These are phyloP conservation scores for Leccinum pallidistipes DNA, from an alignment of 1,284 basidiomycete species.

Conservation along the genomic window DNA sequence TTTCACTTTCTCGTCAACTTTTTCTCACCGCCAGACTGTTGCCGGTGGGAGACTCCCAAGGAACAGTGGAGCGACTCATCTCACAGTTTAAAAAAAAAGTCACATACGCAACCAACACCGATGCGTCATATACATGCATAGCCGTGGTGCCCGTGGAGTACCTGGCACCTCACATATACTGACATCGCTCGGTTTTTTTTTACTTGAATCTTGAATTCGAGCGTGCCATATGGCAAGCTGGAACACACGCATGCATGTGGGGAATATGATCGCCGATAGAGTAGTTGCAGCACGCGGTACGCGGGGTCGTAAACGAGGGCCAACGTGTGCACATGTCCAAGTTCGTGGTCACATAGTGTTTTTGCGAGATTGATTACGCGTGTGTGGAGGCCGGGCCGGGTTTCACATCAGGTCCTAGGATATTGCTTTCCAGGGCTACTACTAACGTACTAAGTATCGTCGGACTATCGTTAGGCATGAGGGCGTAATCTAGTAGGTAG, in stretches of 20 bases:
- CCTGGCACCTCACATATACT: background rate
- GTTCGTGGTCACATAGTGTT: background rate
- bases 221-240: too few species aligned
- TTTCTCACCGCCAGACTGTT: background rate
- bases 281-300: background rate
- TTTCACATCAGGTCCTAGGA: background rate
- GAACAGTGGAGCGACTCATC: background rate
- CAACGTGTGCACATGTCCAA: background rate
- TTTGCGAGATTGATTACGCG: background rate
- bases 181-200: background rate
- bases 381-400: background rate
- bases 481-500: constrained; percentile 12
- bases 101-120: background rate
- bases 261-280: background rate
- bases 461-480: background rate
- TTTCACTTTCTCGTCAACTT: background rate
- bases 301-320: background rate
- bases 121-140: background rate
- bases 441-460: background rate
- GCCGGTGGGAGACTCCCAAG: background rate
- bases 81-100: background rate
- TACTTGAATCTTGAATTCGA: too few species aligned
- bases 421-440: background rate
- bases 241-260: background rate
- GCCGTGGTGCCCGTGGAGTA: background rate